Percentiles rank a stretch among this genome's conserved stretches.
These are phyloP conservation scores for Margaritispora aquatica DNA, from an alignment of 495 filamentous ascomycete genomes.

Conservation along the genomic window DNA sequence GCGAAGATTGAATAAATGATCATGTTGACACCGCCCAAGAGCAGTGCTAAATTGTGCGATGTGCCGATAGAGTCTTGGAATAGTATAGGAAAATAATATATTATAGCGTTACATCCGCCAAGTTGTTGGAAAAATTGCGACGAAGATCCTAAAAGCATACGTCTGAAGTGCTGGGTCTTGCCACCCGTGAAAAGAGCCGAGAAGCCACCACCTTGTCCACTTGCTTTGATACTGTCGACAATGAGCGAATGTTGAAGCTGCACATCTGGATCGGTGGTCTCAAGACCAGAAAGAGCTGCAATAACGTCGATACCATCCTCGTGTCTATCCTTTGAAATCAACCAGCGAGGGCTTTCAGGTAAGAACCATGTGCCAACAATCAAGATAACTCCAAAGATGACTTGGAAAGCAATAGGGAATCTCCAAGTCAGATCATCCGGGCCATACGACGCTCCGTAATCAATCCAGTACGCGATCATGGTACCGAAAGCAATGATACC, in stretches of 20 bases:
- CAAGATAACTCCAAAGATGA: conserved; percentile 65
- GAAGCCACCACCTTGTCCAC: conserved; percentile 47
- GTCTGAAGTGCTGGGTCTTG: conserved; percentile 60
- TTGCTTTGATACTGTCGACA: conserved; percentile 56
- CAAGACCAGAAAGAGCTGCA: conserved; percentile 56
- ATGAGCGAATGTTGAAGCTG: conserved; percentile 54
- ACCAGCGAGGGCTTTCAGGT: conserved; percentile 73
- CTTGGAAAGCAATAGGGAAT: conserved; percentile 79
- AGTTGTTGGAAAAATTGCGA: conserved; percentile 77
- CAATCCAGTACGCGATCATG: conserved; percentile 77
- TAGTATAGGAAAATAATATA: conserved; percentile 78
- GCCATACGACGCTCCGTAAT: conserved; percentile 70
- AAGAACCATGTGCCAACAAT: conserved; percentile 57
- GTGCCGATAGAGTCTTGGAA: conserved; percentile 59
- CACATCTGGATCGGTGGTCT: conserved; percentile 50
- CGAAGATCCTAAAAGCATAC: conserved; percentile 53
- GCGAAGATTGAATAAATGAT: conserved; percentile 73
- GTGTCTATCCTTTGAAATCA: conserved; percentile 59
- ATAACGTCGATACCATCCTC: conserved; percentile 65
- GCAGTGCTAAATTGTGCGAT: conserved; percentile 52
- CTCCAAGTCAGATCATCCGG: conserved; percentile 62
- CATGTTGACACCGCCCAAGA: conserved; percentile 76
- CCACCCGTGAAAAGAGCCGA: conserved; percentile 53
- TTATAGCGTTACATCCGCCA: conserved; percentile 72
- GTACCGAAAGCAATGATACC: conserved; percentile 73